Base-by-base conservation (phyloP, 768 basidiomycete genomes). In the Tubosaeta sp. region DNA sequence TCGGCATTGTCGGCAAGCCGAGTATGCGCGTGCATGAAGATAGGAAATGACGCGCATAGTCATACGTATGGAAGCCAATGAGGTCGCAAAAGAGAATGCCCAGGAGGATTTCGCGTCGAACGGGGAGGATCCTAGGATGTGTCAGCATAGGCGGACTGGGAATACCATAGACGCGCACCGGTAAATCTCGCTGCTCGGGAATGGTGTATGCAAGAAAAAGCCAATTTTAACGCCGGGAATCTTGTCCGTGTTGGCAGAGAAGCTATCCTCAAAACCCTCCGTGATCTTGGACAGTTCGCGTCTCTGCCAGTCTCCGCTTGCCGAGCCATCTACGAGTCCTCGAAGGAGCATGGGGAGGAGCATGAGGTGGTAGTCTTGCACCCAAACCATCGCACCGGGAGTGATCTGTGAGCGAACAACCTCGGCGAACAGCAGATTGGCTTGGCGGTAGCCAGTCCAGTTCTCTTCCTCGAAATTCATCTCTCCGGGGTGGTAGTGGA, bases 391-490 rank as follows among this genome's bases (percentile, higher is more conserved):
- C 50, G 94, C 83, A 17, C 91, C 92, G 2, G 89, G 85, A 6
- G 78, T 81, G 50, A 93, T 75, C 67, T 93, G 88, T 43, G 78
- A 75, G 55, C 82, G 79, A 52, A 98, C 90, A 19, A 79, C 90
- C 69, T 97, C 88, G 1, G 97, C 95, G 64, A 99, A 99, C 59
- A 84, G 79, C 74, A 95, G 76, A 70, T 98, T 99, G 43, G 95
- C 95, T 70, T 97, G 93, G 34, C 97, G 85, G 71, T 98, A 99
- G 13, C 93, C 97, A 48, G 86, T 83, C 97, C 97, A 99, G 68
- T 98, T 91, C 66, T 91, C 91, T 74, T 97, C 93, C 71, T 97
- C 95, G 65, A 99, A 99, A 72, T 93, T 95, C 94, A 99, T 98
- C 74, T 98, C 97, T 58, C 95, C 95, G 8, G 97, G 97, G 70